Conservation (phyloP, 106 monocot species). For the Alisma plantagoaquatica region DNA sequence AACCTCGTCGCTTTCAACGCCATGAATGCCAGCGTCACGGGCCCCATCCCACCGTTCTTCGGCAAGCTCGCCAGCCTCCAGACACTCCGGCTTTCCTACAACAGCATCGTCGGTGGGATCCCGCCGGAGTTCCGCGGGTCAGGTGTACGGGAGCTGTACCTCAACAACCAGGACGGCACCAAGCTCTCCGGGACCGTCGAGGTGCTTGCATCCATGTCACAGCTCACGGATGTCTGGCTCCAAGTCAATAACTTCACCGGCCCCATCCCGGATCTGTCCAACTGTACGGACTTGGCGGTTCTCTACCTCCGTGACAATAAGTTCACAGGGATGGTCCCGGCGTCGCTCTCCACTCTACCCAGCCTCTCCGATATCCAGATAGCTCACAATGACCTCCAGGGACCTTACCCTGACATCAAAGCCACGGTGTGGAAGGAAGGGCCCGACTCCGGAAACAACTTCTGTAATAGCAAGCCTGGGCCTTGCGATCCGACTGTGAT, state of each 20-base stretch:
- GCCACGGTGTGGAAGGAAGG: not conserved
- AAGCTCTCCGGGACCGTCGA: not conserved
- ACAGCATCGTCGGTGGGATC: not conserved
- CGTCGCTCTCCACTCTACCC: not conserved
- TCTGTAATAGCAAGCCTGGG: not conserved
- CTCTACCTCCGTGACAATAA: not conserved
- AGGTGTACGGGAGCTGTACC: not conserved
- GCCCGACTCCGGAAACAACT: not conserved
- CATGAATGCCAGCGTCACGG: not conserved
- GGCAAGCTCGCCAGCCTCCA: not conserved
- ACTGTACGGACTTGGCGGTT: not conserved
- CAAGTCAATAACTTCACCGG: too few relatives aligned
- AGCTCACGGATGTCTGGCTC: not conserved
- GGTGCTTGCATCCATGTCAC: not conserved
- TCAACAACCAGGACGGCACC: not conserved
- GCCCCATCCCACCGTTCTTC: not conserved
- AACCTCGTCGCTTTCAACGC: not conserved
- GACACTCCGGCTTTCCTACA: not conserved
- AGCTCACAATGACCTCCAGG: not conserved
- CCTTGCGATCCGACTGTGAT: not conserved
- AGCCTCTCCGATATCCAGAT: not conserved
- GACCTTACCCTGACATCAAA: not conserved
- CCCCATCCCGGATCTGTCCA: not conserved
- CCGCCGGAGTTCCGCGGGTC: not conserved
- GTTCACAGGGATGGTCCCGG: not conserved